Conservation (phyloP, 1,284 basidiomycete species). For the Chondrostereum purpureum region DNA sequence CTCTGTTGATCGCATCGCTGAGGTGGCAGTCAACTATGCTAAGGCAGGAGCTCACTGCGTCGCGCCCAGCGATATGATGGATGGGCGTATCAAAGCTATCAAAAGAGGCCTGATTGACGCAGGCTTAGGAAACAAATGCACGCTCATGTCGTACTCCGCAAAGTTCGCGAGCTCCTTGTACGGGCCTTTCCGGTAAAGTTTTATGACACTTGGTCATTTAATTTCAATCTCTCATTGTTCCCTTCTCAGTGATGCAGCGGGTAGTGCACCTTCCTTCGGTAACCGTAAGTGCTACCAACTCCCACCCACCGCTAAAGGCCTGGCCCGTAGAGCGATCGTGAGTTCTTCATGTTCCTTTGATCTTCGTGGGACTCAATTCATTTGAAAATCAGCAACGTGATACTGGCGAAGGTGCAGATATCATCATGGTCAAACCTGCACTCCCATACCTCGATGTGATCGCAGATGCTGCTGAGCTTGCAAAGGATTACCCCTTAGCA, state of each 20-base stretch:
- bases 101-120: constrained; percentile 80
- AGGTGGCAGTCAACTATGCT: constrained; percentile 92
- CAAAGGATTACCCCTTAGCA: constrained; percentile 84
- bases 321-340: constrained; percentile 91
- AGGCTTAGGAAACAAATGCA: constrained; percentile 81
- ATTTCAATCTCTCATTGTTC: constrained; percentile 5
- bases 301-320: constrained; percentile 81
- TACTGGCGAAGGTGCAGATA: constrained; percentile 90
- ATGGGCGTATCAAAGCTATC: constrained; percentile 88
- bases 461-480: constrained; percentile 78
- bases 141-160: constrained; percentile 97
- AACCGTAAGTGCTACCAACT: constrained; percentile 98
- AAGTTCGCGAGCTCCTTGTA: constrained; percentile 98
- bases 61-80: constrained; percentile 99
- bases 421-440: constrained; percentile 98
- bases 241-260: constrained; percentile 79
- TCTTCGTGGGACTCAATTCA: constrained; percentile 1
- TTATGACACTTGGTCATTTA: not conserved
- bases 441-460: constrained; percentile 97
- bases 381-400: constrained; percentile 68
- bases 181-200: constrained; percentile 85
- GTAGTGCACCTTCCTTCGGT: constrained; percentile 90
- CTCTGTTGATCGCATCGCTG: constrained; percentile 81
- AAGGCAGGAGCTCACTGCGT: constrained; percentile 95
- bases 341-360: constrained; percentile 23